Evolutionary conservation across 2,329 filamentous ascomycete species (phyloP), one percentile per base, ranked within the genome.

Genomic region (Cercospora berteroae): DNA sequence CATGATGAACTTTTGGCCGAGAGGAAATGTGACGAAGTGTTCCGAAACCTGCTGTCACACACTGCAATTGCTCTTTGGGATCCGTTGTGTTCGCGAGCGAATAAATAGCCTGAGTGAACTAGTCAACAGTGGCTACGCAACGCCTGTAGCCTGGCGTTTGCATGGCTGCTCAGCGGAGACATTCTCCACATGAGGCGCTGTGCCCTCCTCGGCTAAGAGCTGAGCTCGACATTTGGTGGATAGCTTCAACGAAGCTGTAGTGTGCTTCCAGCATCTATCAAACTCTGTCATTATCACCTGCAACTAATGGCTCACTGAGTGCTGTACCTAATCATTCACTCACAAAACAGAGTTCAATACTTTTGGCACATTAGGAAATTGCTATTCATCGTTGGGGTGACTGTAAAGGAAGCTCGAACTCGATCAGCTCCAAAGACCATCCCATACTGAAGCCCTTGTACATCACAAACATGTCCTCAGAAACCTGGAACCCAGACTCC

Each of bases 401-500:
- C 48, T 5, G 10, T 13, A 10, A 23, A 12, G 18, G 13, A 25
- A 27, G 20, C 48, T 1, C 4, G 20, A 52, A 5, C 48, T 25
- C 4, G 3, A 25, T 52, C 48, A 50, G 20, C 44, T 50, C 13
- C 44, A 50, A 2, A 50, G 13, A 25, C 9, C 7, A 50, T 20
- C 20, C 1, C 20, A 25, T 3, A 16, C 20, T 5, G 7, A 13
- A 52, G 48, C 48, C 23, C 5, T 52, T 23, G 16, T 50, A 2
- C 16, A 16, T 5, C 16, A 8, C 8, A 58, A 58, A 31, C 10
- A 71, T 71, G 67, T 58, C 66, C 7, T 60, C 67, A 9, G 23
- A 65, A 60, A 67, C 58, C 3, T 72, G 69, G 70, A 80, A 88
- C 71, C 86, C 86, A 1, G 78, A 86, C 64, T 80, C 77, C 44